A percentile compares a stretch with the other conserved stretches of the same genome.
phyloP scores from a whole-genome alignment of 2,329 filamentous ascomycete species.

The Colletotrichum sp. region DNA sequence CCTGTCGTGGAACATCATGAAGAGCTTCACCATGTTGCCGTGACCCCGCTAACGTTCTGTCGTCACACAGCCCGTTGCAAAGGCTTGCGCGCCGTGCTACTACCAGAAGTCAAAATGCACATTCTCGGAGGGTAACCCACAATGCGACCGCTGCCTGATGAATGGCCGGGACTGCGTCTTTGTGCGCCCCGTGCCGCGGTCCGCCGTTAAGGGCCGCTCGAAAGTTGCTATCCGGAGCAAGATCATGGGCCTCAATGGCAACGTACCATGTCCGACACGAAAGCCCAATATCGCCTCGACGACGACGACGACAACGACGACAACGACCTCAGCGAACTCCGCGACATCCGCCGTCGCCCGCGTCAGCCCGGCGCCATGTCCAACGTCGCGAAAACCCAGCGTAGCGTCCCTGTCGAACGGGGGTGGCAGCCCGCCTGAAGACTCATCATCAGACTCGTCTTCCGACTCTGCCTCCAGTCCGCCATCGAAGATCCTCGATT shows the following conservation, averaged over 20 bases:
- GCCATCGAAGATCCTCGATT: slow-evolving; percentile 12
- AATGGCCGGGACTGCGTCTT: slow-evolving; percentile 23
- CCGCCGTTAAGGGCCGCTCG: slow-evolving; percentile 14
- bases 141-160: slow-evolving; percentile 18
- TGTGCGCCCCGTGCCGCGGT: slow-evolving; percentile 17
- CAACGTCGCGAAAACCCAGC: background rate
- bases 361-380: background rate
- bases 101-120: slow-evolving; percentile 23
- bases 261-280: background rate
- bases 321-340: background rate
- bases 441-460: slow-evolving; percentile 10
- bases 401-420: background rate
- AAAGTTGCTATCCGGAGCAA: slow-evolving; percentile 9
- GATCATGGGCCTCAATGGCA: slow-evolving; percentile 1
- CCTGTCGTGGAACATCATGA: background rate
- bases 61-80: slow-evolving; percentile 12
- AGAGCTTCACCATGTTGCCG: background rate
- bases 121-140: slow-evolving; percentile 16
- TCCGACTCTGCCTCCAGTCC: slow-evolving; percentile 17
- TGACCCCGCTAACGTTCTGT: background rate
- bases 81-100: slow-evolving; percentile 21
- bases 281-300: background rate
- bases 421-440: slow-evolving; percentile 8
- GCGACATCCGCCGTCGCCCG: background rate
- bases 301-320: background rate